phyloP scores from a whole-genome alignment of 2,329 filamentous ascomycete genomes.

The Claviceps fusiformis region DNA sequence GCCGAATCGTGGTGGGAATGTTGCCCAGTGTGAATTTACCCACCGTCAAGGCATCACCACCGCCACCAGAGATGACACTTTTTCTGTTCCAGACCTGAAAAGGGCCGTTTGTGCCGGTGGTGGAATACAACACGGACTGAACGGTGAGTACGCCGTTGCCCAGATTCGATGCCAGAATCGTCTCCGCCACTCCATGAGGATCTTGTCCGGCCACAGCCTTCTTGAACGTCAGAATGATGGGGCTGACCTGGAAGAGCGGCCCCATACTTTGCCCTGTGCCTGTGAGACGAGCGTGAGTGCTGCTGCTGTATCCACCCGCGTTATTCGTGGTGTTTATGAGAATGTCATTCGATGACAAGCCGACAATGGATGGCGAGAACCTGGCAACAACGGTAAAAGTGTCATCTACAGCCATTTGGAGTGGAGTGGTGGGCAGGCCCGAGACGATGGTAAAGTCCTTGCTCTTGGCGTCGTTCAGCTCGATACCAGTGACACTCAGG shows the following conservation, averaged over 20 bases:
- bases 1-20: constrained; percentile 30
- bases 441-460: constrained; percentile 26
- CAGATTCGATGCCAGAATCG: constrained; percentile 33
- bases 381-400: constrained; percentile 28
- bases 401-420: constrained; percentile 20
- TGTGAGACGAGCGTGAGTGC: constrained; percentile 30
- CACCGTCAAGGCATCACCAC: constrained; percentile 18
- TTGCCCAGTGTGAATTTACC: constrained; percentile 35
- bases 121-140: constrained; percentile 29
- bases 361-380: constrained; percentile 33
- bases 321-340: constrained; percentile 34
- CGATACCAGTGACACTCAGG: constrained; percentile 26
- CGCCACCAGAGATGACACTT: constrained; percentile 3
- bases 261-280: constrained; percentile 33
- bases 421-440: constrained; percentile 17
- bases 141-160: constrained; percentile 34
- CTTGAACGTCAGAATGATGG: constrained; percentile 34
- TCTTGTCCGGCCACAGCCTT: constrained; percentile 32
- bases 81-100: constrained; percentile 24
- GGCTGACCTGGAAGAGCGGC: constrained; percentile 32
- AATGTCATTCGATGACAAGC: constrained; percentile 33
- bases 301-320: constrained; percentile 30
- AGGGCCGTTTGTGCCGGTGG: constrained; percentile 29
- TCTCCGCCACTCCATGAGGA: constrained; percentile 25
- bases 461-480: constrained; percentile 19